These are phyloP conservation scores for Plasmodium gaboni DNA, from an alignment of 169 alveolate genomes.

Conservation along the genomic window DNA sequence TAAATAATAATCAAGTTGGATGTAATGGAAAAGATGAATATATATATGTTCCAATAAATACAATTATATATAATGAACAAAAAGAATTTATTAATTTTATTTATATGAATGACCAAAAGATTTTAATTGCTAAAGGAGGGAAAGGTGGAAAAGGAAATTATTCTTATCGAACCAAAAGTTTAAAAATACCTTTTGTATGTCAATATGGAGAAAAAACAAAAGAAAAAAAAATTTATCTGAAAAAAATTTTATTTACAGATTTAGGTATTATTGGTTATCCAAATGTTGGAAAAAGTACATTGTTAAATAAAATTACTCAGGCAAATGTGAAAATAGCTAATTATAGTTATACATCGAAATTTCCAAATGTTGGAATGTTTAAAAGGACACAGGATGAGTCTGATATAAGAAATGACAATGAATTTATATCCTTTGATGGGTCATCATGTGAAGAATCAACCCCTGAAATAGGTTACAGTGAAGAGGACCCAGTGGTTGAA, in stretches of 20 bases:
- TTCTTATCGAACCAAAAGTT: conserved; percentile 82
- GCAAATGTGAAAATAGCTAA: conserved; percentile 75
- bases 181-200: conserved; percentile 74
- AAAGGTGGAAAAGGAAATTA: conserved; percentile 93
- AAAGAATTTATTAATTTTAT: conserved; percentile 76
- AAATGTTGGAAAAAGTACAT: conserved; percentile 71
- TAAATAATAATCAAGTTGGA: conserved; percentile 81
- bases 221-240: conserved; percentile 60
- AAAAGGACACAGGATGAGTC: background rate
- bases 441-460: background rate
- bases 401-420: background rate
- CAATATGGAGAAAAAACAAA: conserved; percentile 77
- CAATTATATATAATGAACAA: conserved; percentile 86
- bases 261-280: conserved; percentile 75
- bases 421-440: too few relatives aligned
- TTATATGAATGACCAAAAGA: conserved; percentile 77
- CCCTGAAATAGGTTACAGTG: background rate
- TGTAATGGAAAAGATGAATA: conserved; percentile 89
- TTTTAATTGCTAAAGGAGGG: conserved; percentile 92
- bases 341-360: conserved; percentile 74
- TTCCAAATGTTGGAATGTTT: conserved; percentile 71
- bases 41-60: conserved; percentile 91
- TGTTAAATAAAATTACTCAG: conserved; percentile 47
- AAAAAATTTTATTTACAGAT: conserved; percentile 66
- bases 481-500: background rate